A percentile compares a stretch with the other conserved stretches of the same genome.
Conservation (phyloP, 1,284 basidiomycete species). For the Vanrija humicola region DNA sequence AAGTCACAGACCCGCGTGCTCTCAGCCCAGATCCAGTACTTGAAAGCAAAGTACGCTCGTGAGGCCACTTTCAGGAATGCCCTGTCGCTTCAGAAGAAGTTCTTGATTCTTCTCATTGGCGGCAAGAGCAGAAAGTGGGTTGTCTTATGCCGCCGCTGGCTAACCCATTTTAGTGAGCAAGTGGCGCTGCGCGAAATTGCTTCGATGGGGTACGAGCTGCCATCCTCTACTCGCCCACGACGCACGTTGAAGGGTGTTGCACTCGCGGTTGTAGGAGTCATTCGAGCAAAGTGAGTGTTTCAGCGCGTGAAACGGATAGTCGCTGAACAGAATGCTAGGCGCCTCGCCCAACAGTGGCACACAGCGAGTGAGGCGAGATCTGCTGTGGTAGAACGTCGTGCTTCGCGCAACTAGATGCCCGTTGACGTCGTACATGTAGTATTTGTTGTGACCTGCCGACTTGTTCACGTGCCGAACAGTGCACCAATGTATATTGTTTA, state of each 20-base stretch:
- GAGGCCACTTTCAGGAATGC: conserved; percentile 77
- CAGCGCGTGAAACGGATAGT: too few relatives aligned
- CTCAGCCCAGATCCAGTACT: conserved; percentile 67
- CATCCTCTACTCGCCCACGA: conserved; percentile 44
- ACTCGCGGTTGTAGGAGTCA: conserved; percentile 61
- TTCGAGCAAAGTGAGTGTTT: conserved; percentile 60
- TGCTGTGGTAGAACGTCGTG: too few relatives aligned
- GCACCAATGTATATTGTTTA: too few relatives aligned
- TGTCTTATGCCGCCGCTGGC: background rate
- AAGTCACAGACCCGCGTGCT: conserved; percentile 36
- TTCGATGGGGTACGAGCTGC: conserved; percentile 63
- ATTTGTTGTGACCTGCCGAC: too few relatives aligned
- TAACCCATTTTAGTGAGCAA: conserved; percentile 58
- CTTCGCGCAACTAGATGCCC: too few relatives aligned
- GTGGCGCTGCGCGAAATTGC: conserved; percentile 74
- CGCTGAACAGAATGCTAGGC: background rate
- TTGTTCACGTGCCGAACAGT: too few relatives aligned
- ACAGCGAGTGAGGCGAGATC: background rate
- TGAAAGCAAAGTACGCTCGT: conserved; percentile 84
- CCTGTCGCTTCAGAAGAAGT: conserved; percentile 81
- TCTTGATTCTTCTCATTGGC: conserved; percentile 52
- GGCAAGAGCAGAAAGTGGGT: conserved; percentile 68
- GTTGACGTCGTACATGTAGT: too few relatives aligned
- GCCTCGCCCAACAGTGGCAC: conserved; percentile 4
- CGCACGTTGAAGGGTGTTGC: conserved; percentile 61